These are phyloP conservation scores for Ceratocystis albifundus DNA, from an alignment of 2,329 filamentous ascomycete genomes.

Conservation along the genomic window DNA sequence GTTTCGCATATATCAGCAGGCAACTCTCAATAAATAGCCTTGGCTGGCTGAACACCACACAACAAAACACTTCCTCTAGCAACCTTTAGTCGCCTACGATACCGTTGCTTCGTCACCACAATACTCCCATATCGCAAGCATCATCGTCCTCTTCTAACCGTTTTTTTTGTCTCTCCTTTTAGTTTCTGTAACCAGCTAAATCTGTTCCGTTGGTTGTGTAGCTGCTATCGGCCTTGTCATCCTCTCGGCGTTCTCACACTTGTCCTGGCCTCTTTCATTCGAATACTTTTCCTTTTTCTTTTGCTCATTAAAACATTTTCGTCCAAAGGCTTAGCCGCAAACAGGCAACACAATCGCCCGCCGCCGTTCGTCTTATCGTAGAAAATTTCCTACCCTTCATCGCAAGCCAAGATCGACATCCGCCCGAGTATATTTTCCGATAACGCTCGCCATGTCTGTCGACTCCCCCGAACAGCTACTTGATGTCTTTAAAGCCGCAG, in stretches of 20 bases:
- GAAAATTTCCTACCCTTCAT: background rate
- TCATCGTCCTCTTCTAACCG: background rate
- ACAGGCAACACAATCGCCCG: background rate
- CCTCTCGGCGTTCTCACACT: background rate
- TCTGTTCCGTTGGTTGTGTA: background rate
- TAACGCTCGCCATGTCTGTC: constrained; percentile 26
- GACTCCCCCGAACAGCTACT: constrained; percentile 56
- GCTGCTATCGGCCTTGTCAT: background rate
- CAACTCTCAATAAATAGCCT: background rate
- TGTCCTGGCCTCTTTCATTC: background rate
- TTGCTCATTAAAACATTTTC: background rate
- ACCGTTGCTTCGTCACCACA: background rate
- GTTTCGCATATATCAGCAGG: background rate
- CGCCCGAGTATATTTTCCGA: background rate
- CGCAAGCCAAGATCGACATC: background rate
- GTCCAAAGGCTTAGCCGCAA: background rate
- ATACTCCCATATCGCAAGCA: background rate
- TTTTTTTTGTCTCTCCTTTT: background rate
- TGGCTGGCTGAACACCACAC: background rate
- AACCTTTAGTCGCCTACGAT: too few species aligned
- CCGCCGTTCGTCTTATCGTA: background rate
- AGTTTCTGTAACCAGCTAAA: background rate
- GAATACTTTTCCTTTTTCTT: background rate
- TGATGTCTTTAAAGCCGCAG: constrained; percentile 82
- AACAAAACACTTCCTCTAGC: background rate